Conservation (phyloP, 495 filamentous ascomycete genomes). For the Acidiella bohemica region DNA sequence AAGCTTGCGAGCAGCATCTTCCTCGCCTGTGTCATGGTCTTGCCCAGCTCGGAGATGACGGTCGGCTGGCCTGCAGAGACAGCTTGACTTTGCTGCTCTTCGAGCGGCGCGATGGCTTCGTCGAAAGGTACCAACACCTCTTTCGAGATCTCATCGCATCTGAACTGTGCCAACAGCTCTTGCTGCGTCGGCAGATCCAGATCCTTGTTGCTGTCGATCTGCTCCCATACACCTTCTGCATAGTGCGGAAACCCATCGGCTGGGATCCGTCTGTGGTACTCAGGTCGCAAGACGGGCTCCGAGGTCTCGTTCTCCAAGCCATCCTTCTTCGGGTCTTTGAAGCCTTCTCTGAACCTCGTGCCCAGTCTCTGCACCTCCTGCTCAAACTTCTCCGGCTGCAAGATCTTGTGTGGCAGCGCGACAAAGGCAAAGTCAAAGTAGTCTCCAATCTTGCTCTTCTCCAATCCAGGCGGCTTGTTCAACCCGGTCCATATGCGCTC, state of each 20-base stretch:
- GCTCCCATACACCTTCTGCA: slow-evolving; percentile 89
- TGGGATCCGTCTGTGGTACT: slow-evolving; percentile 90
- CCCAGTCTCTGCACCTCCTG: slow-evolving; percentile 66
- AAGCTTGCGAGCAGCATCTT: slow-evolving; percentile 67
- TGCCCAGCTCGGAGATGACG: slow-evolving; percentile 64
- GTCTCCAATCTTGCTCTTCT: slow-evolving; percentile 79
- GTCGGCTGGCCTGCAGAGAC: slow-evolving; percentile 53
- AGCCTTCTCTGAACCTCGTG: slow-evolving; percentile 67
- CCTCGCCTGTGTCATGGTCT: slow-evolving; percentile 57
- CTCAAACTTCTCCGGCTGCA: slow-evolving; percentile 87
- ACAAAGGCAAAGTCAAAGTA: slow-evolving; percentile 98
- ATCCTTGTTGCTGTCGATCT: slow-evolving; percentile 97
- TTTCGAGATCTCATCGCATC: slow-evolving; percentile 88
- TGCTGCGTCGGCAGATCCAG: slow-evolving; percentile 94
- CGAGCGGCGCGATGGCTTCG: slow-evolving; percentile 63
- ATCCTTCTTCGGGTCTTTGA: slow-evolving; percentile 45
- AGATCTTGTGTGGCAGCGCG: slow-evolving; percentile 87
- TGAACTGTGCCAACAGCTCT: slow-evolving; percentile 89
- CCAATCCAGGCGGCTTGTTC: slow-evolving; percentile 77
- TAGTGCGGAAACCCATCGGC: slow-evolving; percentile 91
- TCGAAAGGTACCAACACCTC: slow-evolving; percentile 80
- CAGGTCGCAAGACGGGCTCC: slow-evolving; percentile 70
- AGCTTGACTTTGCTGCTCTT: slow-evolving; percentile 68
- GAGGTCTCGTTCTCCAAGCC: slow-evolving; percentile 48
- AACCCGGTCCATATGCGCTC: slow-evolving; percentile 82